Evolutionary conservation across 352 stramenopile species (phyloP), one percentile per base, ranked within the genome.

Genomic region (Globisporangium recalcitrans): DNA sequence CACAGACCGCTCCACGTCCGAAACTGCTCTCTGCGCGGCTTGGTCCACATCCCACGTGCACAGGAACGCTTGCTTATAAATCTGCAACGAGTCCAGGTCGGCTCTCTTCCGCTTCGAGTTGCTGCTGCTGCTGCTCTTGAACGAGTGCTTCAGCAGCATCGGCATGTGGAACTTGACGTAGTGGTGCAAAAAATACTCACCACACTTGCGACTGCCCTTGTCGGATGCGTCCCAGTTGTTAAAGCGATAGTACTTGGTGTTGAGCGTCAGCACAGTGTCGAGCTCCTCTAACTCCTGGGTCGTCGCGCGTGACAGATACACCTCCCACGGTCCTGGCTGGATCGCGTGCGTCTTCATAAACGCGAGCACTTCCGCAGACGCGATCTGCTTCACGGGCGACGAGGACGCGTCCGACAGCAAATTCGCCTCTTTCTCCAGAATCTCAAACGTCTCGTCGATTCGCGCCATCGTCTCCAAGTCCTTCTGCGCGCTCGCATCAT

Each of bases 41-140:
- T 73, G 66, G 57, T 93, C 85, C 22, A 95, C 74, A 36, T 95
- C 82, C 83, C 83, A 95, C 24, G 85, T 93, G 53, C 85, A 92
- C 58, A 92, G 51, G 63, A 95, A 92, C 31, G 85, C 83, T 53
- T 93, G 80, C 53, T 84, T 80, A 54, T 92, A 73, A 55, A 92
- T 72, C 38, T 71, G 68, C 47, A 90, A 59, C 7, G 79, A 70
- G 24, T 84, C 74, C 31, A 62, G 19, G 58, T 90, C 88, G 5
- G 60, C 57, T 7, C 78, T 66, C 61, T 86, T 87, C 10, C 78
- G 73, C 66, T 91, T 91, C 16, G 34, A 54, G 9, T 27, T 52
- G 21, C 31, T 40, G 24, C 62, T 64, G 26, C 51, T 73, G 42
- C 53, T 81, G n/a, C n/a, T n/a, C 32, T 80, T 80, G 34, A 75